A percentile compares a stretch with the other conserved stretches of the same genome.
Evolutionary conservation across 2,329 filamentous ascomycete genomes (phyloP).

Genomic region (Sporothrix protearum): DNA sequence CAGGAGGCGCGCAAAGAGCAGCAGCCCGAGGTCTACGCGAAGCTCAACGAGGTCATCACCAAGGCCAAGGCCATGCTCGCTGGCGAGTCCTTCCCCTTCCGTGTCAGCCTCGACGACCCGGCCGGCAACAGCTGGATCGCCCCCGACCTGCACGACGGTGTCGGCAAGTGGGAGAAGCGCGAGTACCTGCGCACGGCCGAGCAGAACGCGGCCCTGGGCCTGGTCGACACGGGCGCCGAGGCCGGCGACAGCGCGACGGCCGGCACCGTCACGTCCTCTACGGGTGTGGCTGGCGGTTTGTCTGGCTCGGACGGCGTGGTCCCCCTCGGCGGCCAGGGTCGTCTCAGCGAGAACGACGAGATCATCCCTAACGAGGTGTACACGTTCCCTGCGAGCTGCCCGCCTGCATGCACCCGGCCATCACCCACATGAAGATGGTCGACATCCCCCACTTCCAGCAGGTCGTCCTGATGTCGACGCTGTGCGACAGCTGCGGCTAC

Average conservation of each 20-base stretch:
- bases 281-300: conserved; percentile 35
- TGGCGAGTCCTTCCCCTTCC: conserved; percentile 79
- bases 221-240: conserved; percentile 59
- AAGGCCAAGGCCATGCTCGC: conserved; percentile 73
- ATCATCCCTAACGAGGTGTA: conserved; percentile 92
- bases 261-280: conserved; percentile 25
- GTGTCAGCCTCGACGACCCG: conserved; percentile 81
- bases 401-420: conserved; percentile 79
- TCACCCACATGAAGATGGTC: conserved; percentile 98
- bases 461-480: conserved; percentile 91
- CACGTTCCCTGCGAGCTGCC: conserved; percentile 85
- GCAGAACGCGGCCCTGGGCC: conserved; percentile 82
- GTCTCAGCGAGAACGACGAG: conserved; percentile 59
- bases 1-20: conserved; percentile 79
- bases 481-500: conserved; percentile 89
- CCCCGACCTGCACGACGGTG: conserved; percentile 71
- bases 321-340: conserved; percentile 43
- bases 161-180: conserved; percentile 83
- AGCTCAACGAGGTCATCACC: conserved; percentile 72
- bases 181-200: conserved; percentile 79
- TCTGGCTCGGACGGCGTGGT: conserved; percentile 46
- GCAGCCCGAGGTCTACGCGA: conserved; percentile 71
- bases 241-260: conserved; percentile 29
- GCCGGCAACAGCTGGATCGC: conserved; percentile 97
- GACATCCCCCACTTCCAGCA: conserved; percentile 98